phyloP scores from a whole-genome alignment of 768 basidiomycete species.

The Boletellus ananiceps region DNA sequence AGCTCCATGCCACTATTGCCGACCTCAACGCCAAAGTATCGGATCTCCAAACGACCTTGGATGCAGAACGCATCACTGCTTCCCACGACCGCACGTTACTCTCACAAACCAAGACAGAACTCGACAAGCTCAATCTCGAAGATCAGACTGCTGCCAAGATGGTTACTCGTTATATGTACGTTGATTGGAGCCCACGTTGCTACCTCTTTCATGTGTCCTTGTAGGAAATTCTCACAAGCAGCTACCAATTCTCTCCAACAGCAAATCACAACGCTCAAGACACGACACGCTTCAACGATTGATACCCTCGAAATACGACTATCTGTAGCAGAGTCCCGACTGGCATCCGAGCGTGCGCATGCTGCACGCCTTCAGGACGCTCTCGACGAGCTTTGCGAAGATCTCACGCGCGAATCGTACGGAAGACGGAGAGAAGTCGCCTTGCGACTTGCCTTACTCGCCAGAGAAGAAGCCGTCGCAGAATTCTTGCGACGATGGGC shows the following conservation, averaged over 20 bases:
- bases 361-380: conserved; percentile 50
- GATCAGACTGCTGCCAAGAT: conserved; percentile 77
- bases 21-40: conserved; percentile 44
- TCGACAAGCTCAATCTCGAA: conserved; percentile 55
- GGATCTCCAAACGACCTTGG: conserved; percentile 36
- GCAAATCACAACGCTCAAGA: conserved; percentile 53
- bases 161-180: conserved; percentile 83
- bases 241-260: conserved; percentile 63
- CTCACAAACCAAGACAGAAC: conserved; percentile 42
- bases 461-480: conserved; percentile 57
- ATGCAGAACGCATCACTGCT: conserved; percentile 42
- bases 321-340: conserved; percentile 38
- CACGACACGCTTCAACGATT: conserved; percentile 59
- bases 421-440: conserved; percentile 70
- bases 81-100: conserved; percentile 44
- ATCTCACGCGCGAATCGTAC: conserved; percentile 65
- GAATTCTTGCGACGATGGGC: conserved; percentile 57
- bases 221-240: conserved; percentile 79
- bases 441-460: conserved; percentile 55
- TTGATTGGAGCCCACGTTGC: not conserved
- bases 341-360: conserved; percentile 41
- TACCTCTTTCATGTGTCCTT: not conserved
- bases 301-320: conserved; percentile 52
- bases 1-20: conserved; percentile 40
- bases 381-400: conserved; percentile 67